Evolutionary conservation across 2,329 filamentous ascomycete species (phyloP), one percentile per base, ranked within the genome.

Genomic region (Fusarium sambucinum): DNA sequence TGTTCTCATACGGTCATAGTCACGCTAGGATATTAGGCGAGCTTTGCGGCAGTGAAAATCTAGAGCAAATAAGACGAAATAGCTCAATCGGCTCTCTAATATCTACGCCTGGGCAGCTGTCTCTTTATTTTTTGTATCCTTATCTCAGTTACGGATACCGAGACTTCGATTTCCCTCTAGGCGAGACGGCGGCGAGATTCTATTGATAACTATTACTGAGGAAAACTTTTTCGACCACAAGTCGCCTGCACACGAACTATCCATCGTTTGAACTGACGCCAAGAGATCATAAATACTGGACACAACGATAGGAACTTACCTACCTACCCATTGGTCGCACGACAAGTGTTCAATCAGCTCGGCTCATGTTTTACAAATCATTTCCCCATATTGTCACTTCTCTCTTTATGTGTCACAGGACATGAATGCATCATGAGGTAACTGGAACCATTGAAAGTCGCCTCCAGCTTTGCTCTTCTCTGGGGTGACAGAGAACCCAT

Each of bases 191-290:
- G 16, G 11, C 46, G 12, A 48, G 14, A 33, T 23, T 6, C 16
- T 16, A n/a, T 42, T 25, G 27, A 27, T 27, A 27, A 27, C 27
- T 21, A 35, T 25, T 12, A n/a, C 53, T 51, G 55, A 56, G 33
- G 41, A 60, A 59, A 33, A 32, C 35, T 35, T 50, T 29, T 25
- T 52, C 21, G 12, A 44, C 30, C 12, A 55, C 59, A 41, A 52
- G 51, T 46, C 55, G 51, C 57, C 44, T 54, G 41, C 42, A 29
- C 30, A 62, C 33, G 7, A 44, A 25, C 45, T 62, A 69, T 74
- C 59, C 70, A 59, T 68, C 59, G 60, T 50, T 44, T 51, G 59
- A 60, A 71, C 30, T 58, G 42, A 55, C 62, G 41, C 32, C 62
- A 47, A 38, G 25, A 56, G 33, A 42, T 55, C 38, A 38, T 57